phyloP scores from a whole-genome alignment of 2,329 filamentous ascomycete species.

The Colletotrichum sojae region DNA sequence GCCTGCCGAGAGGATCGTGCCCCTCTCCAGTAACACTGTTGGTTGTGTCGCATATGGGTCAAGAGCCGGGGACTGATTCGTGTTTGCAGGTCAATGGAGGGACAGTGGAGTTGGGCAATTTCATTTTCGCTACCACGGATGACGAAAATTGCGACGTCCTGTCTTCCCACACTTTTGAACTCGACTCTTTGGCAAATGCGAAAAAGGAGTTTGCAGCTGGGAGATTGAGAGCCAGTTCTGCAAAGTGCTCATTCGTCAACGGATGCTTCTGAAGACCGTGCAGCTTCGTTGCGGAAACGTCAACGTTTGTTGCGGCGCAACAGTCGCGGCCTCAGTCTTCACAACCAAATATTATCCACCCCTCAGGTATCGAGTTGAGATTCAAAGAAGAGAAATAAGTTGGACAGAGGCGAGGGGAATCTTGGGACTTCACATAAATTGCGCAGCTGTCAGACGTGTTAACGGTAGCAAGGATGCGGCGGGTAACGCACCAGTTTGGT shows the following conservation, averaged over 20 bases:
- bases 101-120: constrained; percentile 76
- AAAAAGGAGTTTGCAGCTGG: too few species aligned
- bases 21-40: neutral
- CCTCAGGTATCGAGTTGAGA: neutral
- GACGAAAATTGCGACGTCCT: neutral
- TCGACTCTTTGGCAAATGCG: too few species aligned
- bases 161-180: too few species aligned
- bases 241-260: too few species aligned
- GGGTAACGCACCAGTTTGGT: constrained; percentile 8
- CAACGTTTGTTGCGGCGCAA: too few species aligned
- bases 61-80: neutral
- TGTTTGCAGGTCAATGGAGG: constrained; percentile 66
- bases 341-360: too few species aligned
- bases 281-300: too few species aligned
- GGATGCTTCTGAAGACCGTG: too few species aligned
- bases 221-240: too few species aligned
- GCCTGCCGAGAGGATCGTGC: neutral
- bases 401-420: neutral
- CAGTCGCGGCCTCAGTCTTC: too few species aligned
- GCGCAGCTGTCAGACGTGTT: neutral
- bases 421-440: neutral
- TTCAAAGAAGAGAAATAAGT: neutral
- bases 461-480: neutral
- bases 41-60: neutral
- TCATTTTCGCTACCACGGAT: constrained; percentile 73